Evolutionary conservation across 306 rosid genomes (phyloP).

Genomic region (Mimosa pudica): DNA sequence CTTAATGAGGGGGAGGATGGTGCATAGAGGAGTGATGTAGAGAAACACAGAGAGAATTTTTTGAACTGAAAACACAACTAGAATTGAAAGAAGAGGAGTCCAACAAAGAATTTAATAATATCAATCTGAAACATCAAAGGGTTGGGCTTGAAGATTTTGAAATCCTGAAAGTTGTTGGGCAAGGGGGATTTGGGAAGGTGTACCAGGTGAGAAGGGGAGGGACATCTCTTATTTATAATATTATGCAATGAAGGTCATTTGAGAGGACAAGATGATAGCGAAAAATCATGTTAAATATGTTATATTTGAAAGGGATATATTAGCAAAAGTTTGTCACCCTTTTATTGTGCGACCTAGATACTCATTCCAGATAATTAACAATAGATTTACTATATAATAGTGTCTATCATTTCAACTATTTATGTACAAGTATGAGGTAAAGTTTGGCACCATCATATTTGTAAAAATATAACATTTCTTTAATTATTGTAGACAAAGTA

Average conservation of each 20-base stretch:
- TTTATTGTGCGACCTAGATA: conserved; percentile 73
- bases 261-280: conserved; percentile 79
- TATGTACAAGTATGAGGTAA: too few species aligned
- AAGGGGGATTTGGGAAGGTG: conserved; percentile 84
- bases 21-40: conserved; percentile 36
- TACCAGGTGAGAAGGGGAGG: conserved; percentile 77
- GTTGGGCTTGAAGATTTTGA: conserved; percentile 78
- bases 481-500: conserved; percentile 66
- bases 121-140: conserved; percentile 30
- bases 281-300: conserved; percentile 73
- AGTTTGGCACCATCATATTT: not conserved
- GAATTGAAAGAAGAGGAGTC: conserved; percentile 38
- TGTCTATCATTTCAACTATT: not conserved
- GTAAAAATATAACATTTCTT: conserved; percentile 1
- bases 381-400: conserved; percentile 21
- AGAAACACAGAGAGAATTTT: conserved; percentile 30
- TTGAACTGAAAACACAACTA: too few species aligned
- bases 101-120: conserved; percentile 24
- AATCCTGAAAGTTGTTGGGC: conserved; percentile 79
- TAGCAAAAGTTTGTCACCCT: conserved; percentile 32
- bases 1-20: conserved; percentile 52
- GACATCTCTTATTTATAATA: conserved; percentile 53
- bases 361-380: conserved; percentile 76
- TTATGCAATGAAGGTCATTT: conserved; percentile 91
- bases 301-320: conserved; percentile 78